These are phyloP conservation scores for Biscogniauxia mediterranea DNA, from an alignment of 2,329 filamentous ascomycete species.

Conservation along the genomic window DNA sequence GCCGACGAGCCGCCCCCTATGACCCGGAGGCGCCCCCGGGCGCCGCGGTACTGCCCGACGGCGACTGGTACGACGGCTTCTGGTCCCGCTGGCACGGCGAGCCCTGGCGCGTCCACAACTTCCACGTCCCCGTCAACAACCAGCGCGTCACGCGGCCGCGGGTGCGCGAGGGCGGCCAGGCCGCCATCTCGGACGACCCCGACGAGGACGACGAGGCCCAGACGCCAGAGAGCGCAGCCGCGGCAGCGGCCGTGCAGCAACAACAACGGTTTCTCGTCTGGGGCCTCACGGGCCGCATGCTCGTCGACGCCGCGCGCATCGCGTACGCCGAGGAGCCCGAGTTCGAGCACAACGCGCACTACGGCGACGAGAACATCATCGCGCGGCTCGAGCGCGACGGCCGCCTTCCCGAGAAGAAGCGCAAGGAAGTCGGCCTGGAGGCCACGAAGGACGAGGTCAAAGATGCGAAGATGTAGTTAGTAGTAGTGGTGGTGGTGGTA, in stretches of 20 bases:
- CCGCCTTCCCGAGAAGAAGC: conserved; percentile 45
- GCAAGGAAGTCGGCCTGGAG: conserved; percentile 32
- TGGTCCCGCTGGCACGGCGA: conserved; percentile 79
- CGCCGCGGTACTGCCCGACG: conserved; percentile 42
- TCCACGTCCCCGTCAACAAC: conserved; percentile 77
- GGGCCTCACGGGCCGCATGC: conserved; percentile 89
- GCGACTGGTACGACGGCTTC: conserved; percentile 78
- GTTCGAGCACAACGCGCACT: conserved; percentile 66
- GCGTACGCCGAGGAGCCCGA: conserved; percentile 81
- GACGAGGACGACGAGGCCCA: conserved; percentile 6
- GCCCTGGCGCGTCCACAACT: conserved; percentile 87
- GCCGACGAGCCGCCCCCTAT: conserved; percentile 51
- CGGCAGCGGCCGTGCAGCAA: conserved; percentile 41
- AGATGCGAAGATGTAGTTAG: conserved; percentile 43
- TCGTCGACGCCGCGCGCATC: conserved; percentile 83
- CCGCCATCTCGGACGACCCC: conserved; percentile 22
- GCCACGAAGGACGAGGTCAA: conserved; percentile 36
- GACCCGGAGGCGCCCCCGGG: conserved; percentile 31
- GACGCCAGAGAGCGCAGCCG: conserved; percentile 40
- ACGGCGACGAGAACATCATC: conserved; percentile 54
- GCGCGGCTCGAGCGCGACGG: conserved; percentile 45
- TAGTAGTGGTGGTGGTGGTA: no score
- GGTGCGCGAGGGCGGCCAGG: conserved; percentile 26
- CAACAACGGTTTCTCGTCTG: conserved; percentile 88
- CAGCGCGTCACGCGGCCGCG: conserved; percentile 64